A percentile compares a stretch with the other conserved stretches of the same genome.
These are phyloP conservation scores for Gymnopilus dilepis DNA, from an alignment of 768 basidiomycete species.

Conservation along the genomic window DNA sequence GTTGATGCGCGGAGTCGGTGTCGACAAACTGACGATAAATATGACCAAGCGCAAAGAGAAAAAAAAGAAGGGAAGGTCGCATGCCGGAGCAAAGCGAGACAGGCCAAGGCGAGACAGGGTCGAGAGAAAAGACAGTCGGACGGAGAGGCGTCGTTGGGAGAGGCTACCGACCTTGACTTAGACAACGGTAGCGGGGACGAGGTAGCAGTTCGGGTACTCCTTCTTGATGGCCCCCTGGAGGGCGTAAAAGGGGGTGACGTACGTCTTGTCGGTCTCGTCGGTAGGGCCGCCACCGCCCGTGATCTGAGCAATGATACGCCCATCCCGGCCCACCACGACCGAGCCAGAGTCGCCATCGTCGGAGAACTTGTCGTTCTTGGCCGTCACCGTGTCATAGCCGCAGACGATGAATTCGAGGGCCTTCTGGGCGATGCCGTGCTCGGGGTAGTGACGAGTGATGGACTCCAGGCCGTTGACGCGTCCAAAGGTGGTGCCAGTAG, in stretches of 20 bases:
- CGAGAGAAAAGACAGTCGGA: too few relatives aligned
- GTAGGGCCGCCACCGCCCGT: constrained; percentile 36
- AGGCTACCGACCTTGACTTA: too few relatives aligned
- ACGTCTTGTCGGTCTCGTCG: constrained; percentile 35
- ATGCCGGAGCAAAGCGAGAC: too few relatives aligned
- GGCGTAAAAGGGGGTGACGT: constrained; percentile 38
- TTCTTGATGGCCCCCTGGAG: constrained; percentile 32
- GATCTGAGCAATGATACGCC: constrained; percentile 39
- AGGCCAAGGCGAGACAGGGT: too few relatives aligned
- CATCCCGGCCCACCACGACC: constrained; percentile 35
- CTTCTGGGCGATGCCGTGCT: constrained; percentile 17
- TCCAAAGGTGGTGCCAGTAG: constrained; percentile 38
- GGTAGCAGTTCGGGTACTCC: constrained; percentile 28
- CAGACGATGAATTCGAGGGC: constrained; percentile 37
- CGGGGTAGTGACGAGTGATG: constrained; percentile 27
- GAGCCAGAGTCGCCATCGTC: constrained; percentile 42
- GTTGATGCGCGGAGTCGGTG: too few relatives aligned
- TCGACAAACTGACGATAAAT: too few relatives aligned
- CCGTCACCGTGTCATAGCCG: constrained; percentile 24
- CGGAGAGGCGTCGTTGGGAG: too few relatives aligned
- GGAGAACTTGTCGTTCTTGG: constrained; percentile 36
- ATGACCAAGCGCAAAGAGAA: too few relatives aligned
- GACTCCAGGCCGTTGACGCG: constrained; percentile 34
- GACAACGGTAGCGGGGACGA: too few relatives aligned
- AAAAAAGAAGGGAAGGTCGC: too few relatives aligned